These are phyloP conservation scores for Fusarium tuaranense DNA, from an alignment of 2,329 filamentous ascomycete species.

Conservation along the genomic window DNA sequence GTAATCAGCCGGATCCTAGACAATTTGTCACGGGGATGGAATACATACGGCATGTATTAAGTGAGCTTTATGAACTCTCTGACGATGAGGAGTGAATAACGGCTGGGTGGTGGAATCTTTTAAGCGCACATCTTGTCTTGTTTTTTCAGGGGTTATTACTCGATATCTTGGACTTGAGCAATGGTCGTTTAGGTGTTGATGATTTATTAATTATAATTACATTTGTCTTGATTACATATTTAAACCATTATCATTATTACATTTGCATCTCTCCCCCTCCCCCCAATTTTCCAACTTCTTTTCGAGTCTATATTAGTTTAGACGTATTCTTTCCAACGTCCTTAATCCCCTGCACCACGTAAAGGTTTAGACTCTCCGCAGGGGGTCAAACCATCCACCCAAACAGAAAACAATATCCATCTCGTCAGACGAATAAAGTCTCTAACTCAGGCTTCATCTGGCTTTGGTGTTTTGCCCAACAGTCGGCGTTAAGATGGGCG, in stretches of 20 bases:
- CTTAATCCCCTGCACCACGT: conserved; percentile 44
- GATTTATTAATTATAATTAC: conserved; percentile 13
- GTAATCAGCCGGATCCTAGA: not conserved
- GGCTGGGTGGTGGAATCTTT: not conserved
- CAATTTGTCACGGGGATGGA: not conserved
- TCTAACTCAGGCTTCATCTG: conserved; percentile 24
- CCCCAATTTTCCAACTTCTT: conserved; percentile 6
- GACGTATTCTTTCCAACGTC: conserved; percentile 21
- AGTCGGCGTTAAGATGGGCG: conserved; percentile 46
- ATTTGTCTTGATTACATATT: conserved; percentile 18
- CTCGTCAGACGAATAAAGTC: not conserved
- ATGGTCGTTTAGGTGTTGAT: not conserved
- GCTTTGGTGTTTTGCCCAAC: conserved; percentile 37
- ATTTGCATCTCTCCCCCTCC: not conserved
- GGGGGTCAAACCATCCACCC: conserved; percentile 36
- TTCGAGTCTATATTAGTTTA: conserved; percentile 39
- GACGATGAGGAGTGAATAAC: not conserved
- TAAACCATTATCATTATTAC: conserved; percentile 8
- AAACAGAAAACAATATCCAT: not conserved
- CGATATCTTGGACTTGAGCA: not conserved
- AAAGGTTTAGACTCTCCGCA: conserved; percentile 45
- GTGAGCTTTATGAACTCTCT: not conserved
- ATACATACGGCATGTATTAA: not conserved
- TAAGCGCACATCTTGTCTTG: not conserved
- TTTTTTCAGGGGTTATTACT: not conserved